A percentile compares a stretch with the other conserved stretches of the same genome.
These are phyloP conservation scores for Combretum micranthum DNA, from an alignment of 345 rosid genomes.

Conservation along the genomic window DNA sequence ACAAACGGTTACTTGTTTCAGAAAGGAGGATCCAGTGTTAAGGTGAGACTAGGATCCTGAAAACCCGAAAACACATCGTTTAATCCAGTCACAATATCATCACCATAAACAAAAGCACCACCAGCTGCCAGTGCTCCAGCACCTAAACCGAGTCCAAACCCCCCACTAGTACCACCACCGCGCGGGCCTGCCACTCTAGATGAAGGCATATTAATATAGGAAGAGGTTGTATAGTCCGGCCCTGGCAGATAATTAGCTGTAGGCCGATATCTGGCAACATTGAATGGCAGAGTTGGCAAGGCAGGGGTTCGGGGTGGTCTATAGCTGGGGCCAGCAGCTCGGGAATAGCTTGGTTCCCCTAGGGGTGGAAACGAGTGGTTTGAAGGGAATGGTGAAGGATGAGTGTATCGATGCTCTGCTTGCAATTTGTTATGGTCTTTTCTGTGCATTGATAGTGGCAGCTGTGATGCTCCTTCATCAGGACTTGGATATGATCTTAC, in stretches of 20 bases:
- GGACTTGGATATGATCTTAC: conserved; percentile 5
- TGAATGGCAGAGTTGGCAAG: conserved; percentile 5
- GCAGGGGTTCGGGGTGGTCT: conserved; percentile 7
- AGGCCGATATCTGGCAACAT: neutral
- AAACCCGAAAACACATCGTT: conserved; percentile 6
- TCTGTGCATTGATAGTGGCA: conserved; percentile 15
- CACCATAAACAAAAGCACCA: conserved; percentile 6
- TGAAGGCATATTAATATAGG: conserved; percentile 13
- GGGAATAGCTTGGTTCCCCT: conserved; percentile 25
- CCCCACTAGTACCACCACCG: conserved; percentile 6
- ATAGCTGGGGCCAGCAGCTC: conserved; percentile 9
- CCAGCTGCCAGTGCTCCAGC: conserved; percentile 5
- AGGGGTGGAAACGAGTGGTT: conserved; percentile 11
- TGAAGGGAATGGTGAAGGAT: conserved; percentile 15
- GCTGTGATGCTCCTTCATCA: conserved; percentile 7
- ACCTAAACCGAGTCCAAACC: conserved; percentile 11
- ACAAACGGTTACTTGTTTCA: neutral
- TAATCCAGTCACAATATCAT: conserved; percentile 1
- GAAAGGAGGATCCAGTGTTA: conserved; percentile 13
- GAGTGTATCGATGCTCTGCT: conserved; percentile 4
- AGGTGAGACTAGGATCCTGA: conserved; percentile 8
- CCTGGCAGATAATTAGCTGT: conserved; percentile 5
- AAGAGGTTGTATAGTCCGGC: neutral
- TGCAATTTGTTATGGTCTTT: conserved; percentile 1
- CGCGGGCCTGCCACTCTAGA: neutral